Evolutionary conservation across 2,329 filamentous ascomycete species (phyloP).

Genomic region (Neonectria ditissima): DNA sequence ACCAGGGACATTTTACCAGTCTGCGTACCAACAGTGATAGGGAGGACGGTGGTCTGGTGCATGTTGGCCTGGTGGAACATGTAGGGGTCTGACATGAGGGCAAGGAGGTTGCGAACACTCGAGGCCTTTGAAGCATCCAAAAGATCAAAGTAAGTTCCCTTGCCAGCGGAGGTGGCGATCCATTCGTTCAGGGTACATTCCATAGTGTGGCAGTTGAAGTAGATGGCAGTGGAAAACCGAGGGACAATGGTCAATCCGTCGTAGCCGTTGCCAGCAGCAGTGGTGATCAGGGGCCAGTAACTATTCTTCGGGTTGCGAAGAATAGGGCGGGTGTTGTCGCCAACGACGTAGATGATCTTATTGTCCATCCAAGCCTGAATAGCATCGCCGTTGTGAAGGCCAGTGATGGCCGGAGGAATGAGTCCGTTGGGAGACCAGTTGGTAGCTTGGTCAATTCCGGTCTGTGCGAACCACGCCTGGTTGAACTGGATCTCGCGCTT

Average conservation of each 20-base stretch:
- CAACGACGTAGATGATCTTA: constrained; percentile 29
- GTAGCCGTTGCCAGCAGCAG: constrained; percentile 31
- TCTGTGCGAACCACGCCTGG: constrained; percentile 35
- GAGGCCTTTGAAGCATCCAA: constrained; percentile 9
- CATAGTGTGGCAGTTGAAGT: constrained; percentile 34
- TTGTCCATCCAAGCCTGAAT: constrained; percentile 36
- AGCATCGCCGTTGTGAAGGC: constrained; percentile 34
- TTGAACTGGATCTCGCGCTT: constrained; percentile 37
- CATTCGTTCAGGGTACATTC: constrained; percentile 31
- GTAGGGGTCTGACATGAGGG: constrained; percentile 31
- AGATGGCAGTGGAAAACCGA: constrained; percentile 33
- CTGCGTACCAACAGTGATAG: constrained; percentile 28
- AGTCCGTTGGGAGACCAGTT: constrained; percentile 29
- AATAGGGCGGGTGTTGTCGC: constrained; percentile 32
- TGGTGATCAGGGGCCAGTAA: constrained; percentile 36
- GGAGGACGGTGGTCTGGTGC: constrained; percentile 9
- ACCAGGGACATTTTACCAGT: constrained; percentile 30
- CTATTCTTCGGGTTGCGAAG: constrained; percentile 16
- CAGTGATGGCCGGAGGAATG: constrained; percentile 34
- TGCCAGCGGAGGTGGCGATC: constrained; percentile 33
- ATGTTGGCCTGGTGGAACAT: constrained; percentile 39
- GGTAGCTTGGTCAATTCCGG: constrained; percentile 32
- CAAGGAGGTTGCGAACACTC: constrained; percentile 29
- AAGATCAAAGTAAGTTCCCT: constrained; percentile 23
- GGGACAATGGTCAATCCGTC: constrained; percentile 28